Conservation (phyloP, 192 early-diverging fungal genomes). For the Entomortierella parvispora region DNA sequence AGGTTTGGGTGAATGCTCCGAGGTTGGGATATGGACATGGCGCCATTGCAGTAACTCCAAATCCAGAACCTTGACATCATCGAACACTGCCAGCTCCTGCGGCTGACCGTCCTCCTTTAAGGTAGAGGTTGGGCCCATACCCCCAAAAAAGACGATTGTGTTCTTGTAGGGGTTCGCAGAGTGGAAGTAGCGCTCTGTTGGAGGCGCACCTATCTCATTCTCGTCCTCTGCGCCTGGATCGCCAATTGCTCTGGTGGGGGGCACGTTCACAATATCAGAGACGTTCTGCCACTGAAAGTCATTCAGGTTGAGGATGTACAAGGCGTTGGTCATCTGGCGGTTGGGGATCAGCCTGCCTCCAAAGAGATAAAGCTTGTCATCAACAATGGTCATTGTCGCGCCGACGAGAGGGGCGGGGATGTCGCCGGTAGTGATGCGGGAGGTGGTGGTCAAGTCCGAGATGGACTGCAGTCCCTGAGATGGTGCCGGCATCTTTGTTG, state of each 20-base stretch:
- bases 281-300: constrained; percentile 71
- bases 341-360: constrained; percentile 74
- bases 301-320: constrained; percentile 72
- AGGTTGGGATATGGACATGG: constrained; percentile 47
- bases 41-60: constrained; percentile 65
- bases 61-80: constrained; percentile 74
- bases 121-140: constrained; percentile 73
- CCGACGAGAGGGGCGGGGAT: constrained; percentile 80
- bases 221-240: constrained; percentile 50
- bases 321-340: constrained; percentile 75
- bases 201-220: constrained; percentile 40
- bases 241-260: constrained; percentile 30
- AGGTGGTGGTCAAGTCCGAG: constrained; percentile 60
- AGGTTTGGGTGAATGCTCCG: constrained; percentile 63
- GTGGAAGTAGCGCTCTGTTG: constrained; percentile 76
- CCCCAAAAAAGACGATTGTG: constrained; percentile 75
- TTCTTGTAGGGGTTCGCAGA: constrained; percentile 71
- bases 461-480: constrained; percentile 60
- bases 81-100: constrained; percentile 65
- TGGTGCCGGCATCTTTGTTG: constrained; percentile 25
- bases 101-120: constrained; percentile 43
- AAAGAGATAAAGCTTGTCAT: constrained; percentile 72
- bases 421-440: constrained; percentile 65
- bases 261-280: constrained; percentile 41
- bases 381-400: constrained; percentile 69